Evolutionary conservation across 2,329 filamentous ascomycete genomes (phyloP).

Genomic region (Fusarium algeriense): DNA sequence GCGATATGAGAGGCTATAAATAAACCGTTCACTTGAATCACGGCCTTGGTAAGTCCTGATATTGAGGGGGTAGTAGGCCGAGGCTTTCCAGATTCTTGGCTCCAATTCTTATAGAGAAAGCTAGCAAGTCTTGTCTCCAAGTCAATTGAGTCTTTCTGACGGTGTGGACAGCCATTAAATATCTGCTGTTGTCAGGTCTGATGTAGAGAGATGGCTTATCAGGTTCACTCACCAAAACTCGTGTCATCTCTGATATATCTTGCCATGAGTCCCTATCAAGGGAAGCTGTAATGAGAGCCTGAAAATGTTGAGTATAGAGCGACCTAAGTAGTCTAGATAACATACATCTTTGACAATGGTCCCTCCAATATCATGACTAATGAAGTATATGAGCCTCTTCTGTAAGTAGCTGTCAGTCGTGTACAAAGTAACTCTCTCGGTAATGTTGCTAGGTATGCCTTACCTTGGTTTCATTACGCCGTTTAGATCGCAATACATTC

Average conservation of each 20-base stretch:
- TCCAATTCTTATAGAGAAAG: background rate
- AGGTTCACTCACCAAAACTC: background rate
- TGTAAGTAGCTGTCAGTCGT: accelerated
- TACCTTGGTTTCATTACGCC: background rate
- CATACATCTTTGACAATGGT: background rate
- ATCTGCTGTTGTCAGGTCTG: background rate
- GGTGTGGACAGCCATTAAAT: background rate
- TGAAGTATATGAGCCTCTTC: background rate
- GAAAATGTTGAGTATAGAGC: accelerated
- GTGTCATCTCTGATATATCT: constrained; percentile 4
- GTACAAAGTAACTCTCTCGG: accelerated
- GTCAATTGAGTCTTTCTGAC: background rate
- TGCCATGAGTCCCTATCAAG: background rate
- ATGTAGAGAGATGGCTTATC: accelerated
- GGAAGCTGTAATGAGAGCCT: constrained; percentile 5
- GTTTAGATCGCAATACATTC: background rate
- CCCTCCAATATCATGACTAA: constrained; percentile 1
- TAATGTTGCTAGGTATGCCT: accelerated
- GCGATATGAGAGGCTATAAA: background rate
- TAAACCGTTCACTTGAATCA: background rate
- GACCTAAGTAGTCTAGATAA: accelerated
- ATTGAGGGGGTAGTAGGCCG: background rate
- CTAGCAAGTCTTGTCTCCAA: background rate
- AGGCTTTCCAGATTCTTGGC: accelerated
- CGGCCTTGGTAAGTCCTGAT: background rate